Conservation (phyloP, 805 yeast species). For the Wickerhamiella qilinensis region DNA sequence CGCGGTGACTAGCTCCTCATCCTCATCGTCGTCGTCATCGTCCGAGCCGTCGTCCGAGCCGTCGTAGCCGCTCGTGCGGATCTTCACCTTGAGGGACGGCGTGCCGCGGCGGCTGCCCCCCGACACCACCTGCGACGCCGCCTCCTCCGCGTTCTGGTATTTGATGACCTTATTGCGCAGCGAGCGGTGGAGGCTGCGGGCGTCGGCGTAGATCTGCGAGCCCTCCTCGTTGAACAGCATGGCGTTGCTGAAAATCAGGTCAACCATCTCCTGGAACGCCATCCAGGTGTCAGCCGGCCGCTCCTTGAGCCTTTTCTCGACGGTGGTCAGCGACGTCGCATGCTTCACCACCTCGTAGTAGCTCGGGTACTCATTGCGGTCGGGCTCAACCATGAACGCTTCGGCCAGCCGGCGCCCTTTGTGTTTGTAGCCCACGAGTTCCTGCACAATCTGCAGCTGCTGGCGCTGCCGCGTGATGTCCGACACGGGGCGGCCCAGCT, state of each 20-base stretch:
- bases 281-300: slow-evolving; percentile 40
- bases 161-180: slow-evolving; percentile 23
- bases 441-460: slow-evolving; percentile 12
- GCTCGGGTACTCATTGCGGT: slow-evolving; percentile 57
- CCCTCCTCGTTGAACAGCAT: slow-evolving; percentile 59
- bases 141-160: slow-evolving; percentile 6
- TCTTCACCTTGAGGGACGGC: slow-evolving; percentile 2
- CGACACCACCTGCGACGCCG: no score
- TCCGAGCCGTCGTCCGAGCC: slow-evolving; percentile 11
- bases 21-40: slow-evolving; percentile 16
- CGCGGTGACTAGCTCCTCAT: slow-evolving; percentile 6
- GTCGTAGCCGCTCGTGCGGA: slow-evolving; percentile 1
- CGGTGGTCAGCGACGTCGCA: slow-evolving; percentile 57
- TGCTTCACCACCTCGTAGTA: slow-evolving; percentile 54
- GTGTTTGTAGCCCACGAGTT: slow-evolving; percentile 15
- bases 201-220: slow-evolving; percentile 56
- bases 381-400: slow-evolving; percentile 64
- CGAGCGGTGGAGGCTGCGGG: slow-evolving; percentile 39
- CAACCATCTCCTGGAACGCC: slow-evolving; percentile 41
- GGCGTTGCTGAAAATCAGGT: slow-evolving; percentile 63
- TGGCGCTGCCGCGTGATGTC: slow-evolving; percentile 11
- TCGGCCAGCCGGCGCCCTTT: slow-evolving; percentile 37
- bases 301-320: slow-evolving; percentile 35
- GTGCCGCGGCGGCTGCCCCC: no score
- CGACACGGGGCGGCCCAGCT: slow-evolving; percentile 24